A percentile compares a stretch with the other conserved stretches of the same genome.
phyloP scores from a whole-genome alignment of 371 early-diverging fungal species.

The Dichotomocladium elegans region DNA sequence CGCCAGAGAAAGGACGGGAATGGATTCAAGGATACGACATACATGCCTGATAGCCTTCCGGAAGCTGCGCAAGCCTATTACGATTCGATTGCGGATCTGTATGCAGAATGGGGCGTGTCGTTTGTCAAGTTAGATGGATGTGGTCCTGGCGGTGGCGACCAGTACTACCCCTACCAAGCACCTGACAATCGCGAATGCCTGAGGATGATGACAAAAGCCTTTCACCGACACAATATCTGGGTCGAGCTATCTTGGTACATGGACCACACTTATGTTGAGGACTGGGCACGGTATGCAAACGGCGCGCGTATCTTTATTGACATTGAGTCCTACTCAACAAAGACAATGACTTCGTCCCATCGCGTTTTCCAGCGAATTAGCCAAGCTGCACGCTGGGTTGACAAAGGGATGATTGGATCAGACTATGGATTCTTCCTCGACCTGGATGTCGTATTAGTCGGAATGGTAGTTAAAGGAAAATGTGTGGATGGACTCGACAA shows the following conservation, averaged over 20 bases:
- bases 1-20: constrained; percentile 15
- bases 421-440: constrained; percentile 24
- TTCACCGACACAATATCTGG: constrained; percentile 23
- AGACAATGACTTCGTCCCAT: constrained; percentile 22
- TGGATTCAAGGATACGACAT: constrained; percentile 26
- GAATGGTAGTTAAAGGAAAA: constrained; percentile 25
- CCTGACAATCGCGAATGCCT: constrained; percentile 24
- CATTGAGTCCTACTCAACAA: constrained; percentile 28
- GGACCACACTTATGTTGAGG: constrained; percentile 20
- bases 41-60: constrained; percentile 18
- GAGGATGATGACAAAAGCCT: constrained; percentile 16
- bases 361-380: constrained; percentile 26
- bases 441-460: constrained; percentile 27
- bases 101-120: constrained; percentile 23
- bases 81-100: constrained; percentile 29
- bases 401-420: constrained; percentile 10
- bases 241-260: constrained; percentile 31
- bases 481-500: constrained; percentile 33
- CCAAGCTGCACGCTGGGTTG: constrained; percentile 20
- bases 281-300: constrained; percentile 21
- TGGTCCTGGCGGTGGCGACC: constrained; percentile 27
- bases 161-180: constrained; percentile 18
- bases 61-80: constrained; percentile 19
- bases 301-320: constrained; percentile 28
- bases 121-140: constrained; percentile 35